A percentile compares a stretch with the other conserved stretches of the same genome.
Conservation (phyloP, 2,329 filamentous ascomycete genomes). For the Ramichloridium luteum region DNA sequence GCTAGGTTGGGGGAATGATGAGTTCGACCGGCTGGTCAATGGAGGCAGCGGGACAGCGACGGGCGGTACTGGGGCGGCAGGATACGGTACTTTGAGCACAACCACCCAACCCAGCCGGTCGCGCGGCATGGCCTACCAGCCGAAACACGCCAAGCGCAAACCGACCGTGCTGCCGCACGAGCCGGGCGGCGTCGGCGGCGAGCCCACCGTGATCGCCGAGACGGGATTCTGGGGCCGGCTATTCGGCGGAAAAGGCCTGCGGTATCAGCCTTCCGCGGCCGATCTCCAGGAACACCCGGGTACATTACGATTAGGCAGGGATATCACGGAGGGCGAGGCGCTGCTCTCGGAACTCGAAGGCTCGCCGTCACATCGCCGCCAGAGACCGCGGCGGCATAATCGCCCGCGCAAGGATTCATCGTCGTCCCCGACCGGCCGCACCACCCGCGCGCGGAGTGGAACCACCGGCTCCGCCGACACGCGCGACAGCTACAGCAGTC, state of each 20-base stretch:
- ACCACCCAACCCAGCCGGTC: slow-evolving; percentile 49
- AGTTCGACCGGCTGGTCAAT: slow-evolving; percentile 71
- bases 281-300: slow-evolving; percentile 80
- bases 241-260: slow-evolving; percentile 66
- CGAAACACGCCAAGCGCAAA: slow-evolving; percentile 33
- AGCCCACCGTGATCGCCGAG: slow-evolving; percentile 82
- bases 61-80: slow-evolving; percentile 17
- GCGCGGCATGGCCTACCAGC: slow-evolving; percentile 72
- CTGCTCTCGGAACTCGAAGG: slow-evolving; percentile 54
- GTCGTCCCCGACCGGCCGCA: slow-evolving; percentile 16
- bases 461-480: slow-evolving; percentile 72
- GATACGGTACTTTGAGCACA: slow-evolving; percentile 23
- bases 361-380: too few relatives aligned
- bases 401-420: too few relatives aligned
- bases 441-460: slow-evolving; percentile 54
- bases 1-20: slow-evolving; percentile 64
- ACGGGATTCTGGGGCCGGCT: slow-evolving; percentile 70
- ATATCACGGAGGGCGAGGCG: slow-evolving; percentile 52
- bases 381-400: too few relatives aligned
- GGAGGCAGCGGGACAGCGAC: slow-evolving; percentile 47
- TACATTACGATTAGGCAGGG: slow-evolving; percentile 25
- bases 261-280: slow-evolving; percentile 83
- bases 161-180: slow-evolving; percentile 41
- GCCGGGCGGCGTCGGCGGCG: slow-evolving; percentile 39
- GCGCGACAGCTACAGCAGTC: slow-evolving; percentile 71